Evolutionary conservation across 768 basidiomycete genomes (phyloP), one percentile per base, ranked within the genome.

Genomic region (Termitomyces sp.): DNA sequence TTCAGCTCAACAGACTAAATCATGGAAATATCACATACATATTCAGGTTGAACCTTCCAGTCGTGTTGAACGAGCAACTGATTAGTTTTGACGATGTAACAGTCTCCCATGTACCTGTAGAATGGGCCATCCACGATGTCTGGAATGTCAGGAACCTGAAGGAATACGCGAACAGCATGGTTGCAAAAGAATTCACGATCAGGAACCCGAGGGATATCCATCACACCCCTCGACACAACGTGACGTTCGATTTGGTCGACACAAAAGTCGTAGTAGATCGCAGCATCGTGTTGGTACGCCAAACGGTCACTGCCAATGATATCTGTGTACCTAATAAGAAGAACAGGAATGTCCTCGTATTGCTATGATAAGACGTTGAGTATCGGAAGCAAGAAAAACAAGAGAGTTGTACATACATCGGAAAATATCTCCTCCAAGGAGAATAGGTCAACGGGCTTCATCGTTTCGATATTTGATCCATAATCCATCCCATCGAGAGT

Each of bases 101-200:
- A 60, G 36, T 62, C 58, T 12, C 61, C 61, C 29, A 60, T 20
- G 20, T 55, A 56, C 29, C 54, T 53, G 41, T 52, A 62, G 25
- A 45, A 56, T 18, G 56, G 58, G 7, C 56, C 56, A 20, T 59
- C 31, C 23, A 18, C 13, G 31, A 58, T 55, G 9, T 35, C 41
- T 27, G 54, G 43, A 2, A 54, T 40, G 15, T 46, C 32, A 32
- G 48, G 54, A 38, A 53, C 16, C 43, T 63, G 50, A 9, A 56
- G 38, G 35, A 58, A 63, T 3, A 60, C 44, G 16, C 62, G 59
- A 13, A 63, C 55, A n/a, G 60, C 62, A 23, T 63, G 57, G 1
- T 42, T 47, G 35, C 22, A 39, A 50, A 58, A 57, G 13, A 52
- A 57, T 5, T 51, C 25, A 3, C 36, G 29, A 32, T 36, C 22